Conservation (phyloP, 805 yeast genomes). For the Wilhelminamyces savonicus region DNA sequence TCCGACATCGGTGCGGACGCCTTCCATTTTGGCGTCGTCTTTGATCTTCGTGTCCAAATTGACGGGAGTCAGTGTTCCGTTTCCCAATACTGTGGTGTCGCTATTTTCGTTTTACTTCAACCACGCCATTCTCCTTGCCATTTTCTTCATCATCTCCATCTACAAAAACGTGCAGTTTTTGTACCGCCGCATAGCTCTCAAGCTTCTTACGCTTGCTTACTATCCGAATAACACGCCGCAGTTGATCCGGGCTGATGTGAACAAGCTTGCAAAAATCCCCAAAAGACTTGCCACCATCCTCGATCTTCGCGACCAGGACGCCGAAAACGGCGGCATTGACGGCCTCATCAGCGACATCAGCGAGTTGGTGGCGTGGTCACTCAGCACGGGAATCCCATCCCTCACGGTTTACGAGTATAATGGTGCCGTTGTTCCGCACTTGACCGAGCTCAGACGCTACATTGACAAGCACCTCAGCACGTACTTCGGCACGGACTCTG, state of each 20-base stretch:
- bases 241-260: conserved; percentile 77
- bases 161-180: conserved; percentile 47
- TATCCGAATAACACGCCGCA: conserved; percentile 73
- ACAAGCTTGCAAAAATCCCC: conserved; percentile 70
- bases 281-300: conserved; percentile 70
- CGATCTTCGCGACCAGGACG: conserved; percentile 65
- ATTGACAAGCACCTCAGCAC: conserved; percentile 53
- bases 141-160: conserved; percentile 53
- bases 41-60: too few species aligned
- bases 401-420: conserved; percentile 74
- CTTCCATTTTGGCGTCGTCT: too few species aligned
- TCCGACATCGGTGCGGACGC: too few species aligned
- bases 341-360: conserved; percentile 74
- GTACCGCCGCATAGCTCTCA: conserved; percentile 48
- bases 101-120: too few species aligned
- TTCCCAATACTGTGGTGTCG: too few species aligned
- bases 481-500: conserved; percentile 67
- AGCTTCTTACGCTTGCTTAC: conserved; percentile 54
- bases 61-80: too few species aligned
- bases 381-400: conserved; percentile 77
- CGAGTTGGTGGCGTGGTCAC: conserved; percentile 79
- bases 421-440: conserved; percentile 52
- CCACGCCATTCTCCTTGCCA: conserved; percentile 28
- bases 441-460: conserved; percentile 49
- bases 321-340: conserved; percentile 83